phyloP scores from a whole-genome alignment of 2,329 filamentous ascomycete genomes.

The Penicillium sp. region DNA sequence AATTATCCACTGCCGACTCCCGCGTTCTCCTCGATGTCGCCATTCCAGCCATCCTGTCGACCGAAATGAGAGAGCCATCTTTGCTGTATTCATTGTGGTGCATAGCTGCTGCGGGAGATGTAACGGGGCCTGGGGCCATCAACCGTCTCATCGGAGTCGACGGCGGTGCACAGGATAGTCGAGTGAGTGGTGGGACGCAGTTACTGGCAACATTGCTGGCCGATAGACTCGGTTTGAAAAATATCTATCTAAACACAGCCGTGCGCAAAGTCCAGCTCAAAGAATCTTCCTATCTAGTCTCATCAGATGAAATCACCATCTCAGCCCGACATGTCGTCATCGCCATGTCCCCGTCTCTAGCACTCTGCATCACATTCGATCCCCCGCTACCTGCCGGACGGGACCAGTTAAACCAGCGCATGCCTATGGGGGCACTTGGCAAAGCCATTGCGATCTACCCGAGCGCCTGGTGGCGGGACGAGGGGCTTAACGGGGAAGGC shows the following conservation, averaged over 20 bases:
- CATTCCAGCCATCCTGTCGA: neutral
- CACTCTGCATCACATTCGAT: neutral
- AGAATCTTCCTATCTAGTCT: neutral
- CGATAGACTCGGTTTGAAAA: neutral
- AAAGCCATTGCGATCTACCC: conserved; percentile 12
- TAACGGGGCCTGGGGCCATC: neutral
- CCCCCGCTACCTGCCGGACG: neutral
- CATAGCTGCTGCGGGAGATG: conserved; percentile 1
- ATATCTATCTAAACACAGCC: neutral
- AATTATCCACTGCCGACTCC: conserved; percentile 7
- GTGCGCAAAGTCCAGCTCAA: conserved; percentile 1
- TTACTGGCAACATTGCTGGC: neutral
- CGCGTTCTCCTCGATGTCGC: neutral
- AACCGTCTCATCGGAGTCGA: conserved; percentile 2
- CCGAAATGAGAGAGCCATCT: neutral
- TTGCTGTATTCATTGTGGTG: neutral
- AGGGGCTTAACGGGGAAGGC: conserved; percentile 21
- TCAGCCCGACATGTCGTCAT: conserved; percentile 2
- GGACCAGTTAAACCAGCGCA: conserved; percentile 15
- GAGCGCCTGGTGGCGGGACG: conserved; percentile 20
- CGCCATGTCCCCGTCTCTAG: conserved; percentile 3
- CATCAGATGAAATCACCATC: neutral
- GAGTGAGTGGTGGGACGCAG: neutral
- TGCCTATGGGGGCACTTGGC: conserved; percentile 13
- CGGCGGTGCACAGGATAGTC: conserved; percentile 1